A percentile compares a stretch with the other conserved stretches of the same genome.
Evolutionary conservation across 768 basidiomycete species (phyloP).

Genomic region (Amanita pseudoporphyria): DNA sequence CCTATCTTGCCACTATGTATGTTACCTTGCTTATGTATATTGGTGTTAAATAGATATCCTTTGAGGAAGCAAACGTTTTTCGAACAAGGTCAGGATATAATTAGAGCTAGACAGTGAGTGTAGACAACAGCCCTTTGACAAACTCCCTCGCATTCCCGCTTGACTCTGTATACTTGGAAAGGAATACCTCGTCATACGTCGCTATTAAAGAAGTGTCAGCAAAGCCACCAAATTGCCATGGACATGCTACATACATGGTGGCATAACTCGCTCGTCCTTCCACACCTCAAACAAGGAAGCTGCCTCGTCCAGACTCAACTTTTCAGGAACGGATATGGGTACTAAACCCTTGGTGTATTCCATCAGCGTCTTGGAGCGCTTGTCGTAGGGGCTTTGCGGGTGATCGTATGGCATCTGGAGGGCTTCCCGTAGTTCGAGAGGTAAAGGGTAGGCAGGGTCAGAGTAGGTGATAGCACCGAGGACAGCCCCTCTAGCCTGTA

Average conservation of each 20-base stretch:
- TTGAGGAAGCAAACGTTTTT: too few species aligned
- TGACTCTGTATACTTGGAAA: conserved; percentile 70
- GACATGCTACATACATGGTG: conserved; percentile 31
- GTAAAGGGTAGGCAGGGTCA: conserved; percentile 45
- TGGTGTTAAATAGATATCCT: too few species aligned
- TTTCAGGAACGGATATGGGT: conserved; percentile 36
- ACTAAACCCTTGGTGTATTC: conserved; percentile 43
- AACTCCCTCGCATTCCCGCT: conserved; percentile 76
- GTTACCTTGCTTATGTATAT: too few species aligned
- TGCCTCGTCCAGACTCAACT: conserved; percentile 59
- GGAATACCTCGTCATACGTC: conserved; percentile 58
- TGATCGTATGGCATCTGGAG: conserved; percentile 37
- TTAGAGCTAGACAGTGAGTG: conserved; percentile 5
- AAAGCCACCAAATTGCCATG: conserved; percentile 1
- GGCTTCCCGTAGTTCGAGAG: conserved; percentile 56
- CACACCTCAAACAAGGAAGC: conserved; percentile 69
- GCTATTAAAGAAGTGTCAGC: conserved; percentile 14
- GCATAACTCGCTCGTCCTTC: conserved; percentile 50
- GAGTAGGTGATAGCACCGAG: conserved; percentile 60
- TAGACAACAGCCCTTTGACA: conserved; percentile 51
- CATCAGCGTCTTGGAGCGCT: conserved; percentile 37
- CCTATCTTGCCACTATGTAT: too few species aligned
- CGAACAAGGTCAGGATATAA: too few species aligned
- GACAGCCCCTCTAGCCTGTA: conserved; percentile 59
- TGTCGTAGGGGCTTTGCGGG: conserved; percentile 44